These are phyloP conservation scores for Cutaneotrichosporon sp. DNA, from an alignment of 1,284 basidiomycete species.

Conservation along the genomic window DNA sequence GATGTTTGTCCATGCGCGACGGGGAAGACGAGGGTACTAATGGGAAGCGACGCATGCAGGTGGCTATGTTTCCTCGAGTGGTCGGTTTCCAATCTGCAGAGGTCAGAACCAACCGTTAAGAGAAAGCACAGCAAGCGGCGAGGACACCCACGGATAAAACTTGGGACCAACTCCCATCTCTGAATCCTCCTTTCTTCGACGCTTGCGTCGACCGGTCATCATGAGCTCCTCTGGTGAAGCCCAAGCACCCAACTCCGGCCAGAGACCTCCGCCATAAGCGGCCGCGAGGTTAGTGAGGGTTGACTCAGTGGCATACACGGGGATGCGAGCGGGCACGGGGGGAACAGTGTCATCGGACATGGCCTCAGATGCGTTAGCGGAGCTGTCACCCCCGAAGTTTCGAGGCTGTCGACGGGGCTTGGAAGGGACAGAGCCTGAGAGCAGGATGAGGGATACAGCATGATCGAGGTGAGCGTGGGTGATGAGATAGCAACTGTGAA, in stretches of 20 bases:
- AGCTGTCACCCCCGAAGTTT: not conserved
- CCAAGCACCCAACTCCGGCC: conserved; percentile 47
- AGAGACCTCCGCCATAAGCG: conserved; percentile 43
- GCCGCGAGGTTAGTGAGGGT: conserved; percentile 37
- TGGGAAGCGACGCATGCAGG: conserved; percentile 32
- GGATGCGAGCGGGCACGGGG: conserved; percentile 21
- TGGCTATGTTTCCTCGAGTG: conserved; percentile 14
- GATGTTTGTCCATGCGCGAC: conserved; percentile 43
- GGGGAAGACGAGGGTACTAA: conserved; percentile 38
- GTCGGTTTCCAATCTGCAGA: conserved; percentile 1
- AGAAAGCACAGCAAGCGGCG: too few species aligned
- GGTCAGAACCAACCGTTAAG: not conserved
- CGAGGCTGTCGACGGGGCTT: not conserved
- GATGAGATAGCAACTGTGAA: conserved; percentile 45
- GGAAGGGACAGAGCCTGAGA: conserved; percentile 41
- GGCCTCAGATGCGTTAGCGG: not conserved
- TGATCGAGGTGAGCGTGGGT: conserved; percentile 49
- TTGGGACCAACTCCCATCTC: conserved; percentile 26
- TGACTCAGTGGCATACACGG: conserved; percentile 35
- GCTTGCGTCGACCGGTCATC: conserved; percentile 9
- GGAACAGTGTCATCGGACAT: not conserved
- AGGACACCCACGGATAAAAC: conserved; percentile 34
- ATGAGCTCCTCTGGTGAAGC: conserved; percentile 15
- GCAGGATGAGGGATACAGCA: conserved; percentile 40
- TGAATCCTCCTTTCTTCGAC: conserved; percentile 10